A percentile compares a stretch with the other conserved stretches of the same genome.
Conservation (phyloP, 345 rosid species). For the Heritiera fomes region DNA sequence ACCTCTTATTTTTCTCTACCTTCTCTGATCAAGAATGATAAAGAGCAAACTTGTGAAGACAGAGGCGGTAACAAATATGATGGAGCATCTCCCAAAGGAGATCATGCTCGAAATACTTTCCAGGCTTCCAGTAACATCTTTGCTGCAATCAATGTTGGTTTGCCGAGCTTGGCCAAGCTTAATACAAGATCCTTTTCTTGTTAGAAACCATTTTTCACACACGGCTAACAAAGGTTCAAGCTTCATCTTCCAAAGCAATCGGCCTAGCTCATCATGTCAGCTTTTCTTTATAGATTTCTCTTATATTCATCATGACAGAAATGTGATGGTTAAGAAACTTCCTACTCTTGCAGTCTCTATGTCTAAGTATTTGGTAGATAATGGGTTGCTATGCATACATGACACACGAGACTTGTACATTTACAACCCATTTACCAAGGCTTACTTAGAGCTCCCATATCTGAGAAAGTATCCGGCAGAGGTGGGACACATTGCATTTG, state of each 20-base stretch:
- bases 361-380: not conserved
- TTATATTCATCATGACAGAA: not conserved
- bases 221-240: conserved; percentile 27
- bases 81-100: no score
- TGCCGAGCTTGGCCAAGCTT: conserved; percentile 49
- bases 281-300: conserved; percentile 46
- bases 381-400: conserved; percentile 13
- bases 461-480: not conserved
- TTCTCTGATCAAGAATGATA: not conserved
- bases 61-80: no score
- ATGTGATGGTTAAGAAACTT: conserved; percentile 43
- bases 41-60: no score
- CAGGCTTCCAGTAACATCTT: conserved; percentile 24
- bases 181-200: conserved; percentile 35
- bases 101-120: no score
- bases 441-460: conserved; percentile 43
- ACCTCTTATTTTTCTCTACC: no score
- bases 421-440: conserved; percentile 33
- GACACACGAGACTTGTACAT: conserved; percentile 55
- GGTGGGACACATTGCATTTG: no score
- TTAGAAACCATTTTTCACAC: no score
- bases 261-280: conserved; percentile 38
- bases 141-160: conserved; percentile 50
- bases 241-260: conserved; percentile 60
- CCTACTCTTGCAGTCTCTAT: not conserved